Conservation (phyloP, 805 yeast genomes). For the Yarrowia alimentaria region DNA sequence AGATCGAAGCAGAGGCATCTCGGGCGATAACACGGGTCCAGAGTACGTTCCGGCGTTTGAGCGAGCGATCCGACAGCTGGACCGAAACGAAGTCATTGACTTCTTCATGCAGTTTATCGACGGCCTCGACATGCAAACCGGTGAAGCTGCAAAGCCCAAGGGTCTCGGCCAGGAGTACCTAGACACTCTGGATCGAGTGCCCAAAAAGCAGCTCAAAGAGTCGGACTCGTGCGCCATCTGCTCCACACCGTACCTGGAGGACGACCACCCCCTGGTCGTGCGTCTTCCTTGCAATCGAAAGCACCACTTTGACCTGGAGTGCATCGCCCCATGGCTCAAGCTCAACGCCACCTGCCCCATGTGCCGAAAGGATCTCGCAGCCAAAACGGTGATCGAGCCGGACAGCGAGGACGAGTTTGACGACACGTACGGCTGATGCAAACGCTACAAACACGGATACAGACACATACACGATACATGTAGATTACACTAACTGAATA, state of each 20-base stretch:
- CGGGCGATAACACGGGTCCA: constrained; percentile 5
- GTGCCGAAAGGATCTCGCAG: constrained; percentile 71
- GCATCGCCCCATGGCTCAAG: constrained; percentile 86
- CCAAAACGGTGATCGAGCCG: constrained; percentile 45
- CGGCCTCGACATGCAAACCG: constrained; percentile 13
- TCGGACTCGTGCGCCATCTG: constrained; percentile 80
- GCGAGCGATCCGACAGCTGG: constrained; percentile 25
- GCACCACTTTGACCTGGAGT: constrained; percentile 84
- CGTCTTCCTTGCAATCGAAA: constrained; percentile 62
- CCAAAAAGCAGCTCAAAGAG: constrained; percentile 44
- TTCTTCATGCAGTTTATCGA: constrained; percentile 25
- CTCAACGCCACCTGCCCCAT: constrained; percentile 66
- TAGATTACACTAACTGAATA: constrained; percentile 25
- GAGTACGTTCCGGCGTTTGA: constrained; percentile 22
- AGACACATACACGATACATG: constrained; percentile 2
- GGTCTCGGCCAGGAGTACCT: constrained; percentile 52
- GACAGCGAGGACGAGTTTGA: constrained; percentile 58
- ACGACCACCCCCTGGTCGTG: constrained; percentile 76
- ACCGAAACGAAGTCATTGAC: constrained; percentile 15
- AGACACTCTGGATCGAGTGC: constrained; percentile 74
- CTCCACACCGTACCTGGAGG: constrained; percentile 66
- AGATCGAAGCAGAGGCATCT: constrained; percentile 15
- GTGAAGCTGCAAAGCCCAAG: constrained; percentile 12
- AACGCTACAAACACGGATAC: background rate
- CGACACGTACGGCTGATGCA: constrained; percentile 66